Evolutionary conservation across 164 flowering plant species (phyloP).

Genomic region (Macadamia tetraphylla): DNA sequence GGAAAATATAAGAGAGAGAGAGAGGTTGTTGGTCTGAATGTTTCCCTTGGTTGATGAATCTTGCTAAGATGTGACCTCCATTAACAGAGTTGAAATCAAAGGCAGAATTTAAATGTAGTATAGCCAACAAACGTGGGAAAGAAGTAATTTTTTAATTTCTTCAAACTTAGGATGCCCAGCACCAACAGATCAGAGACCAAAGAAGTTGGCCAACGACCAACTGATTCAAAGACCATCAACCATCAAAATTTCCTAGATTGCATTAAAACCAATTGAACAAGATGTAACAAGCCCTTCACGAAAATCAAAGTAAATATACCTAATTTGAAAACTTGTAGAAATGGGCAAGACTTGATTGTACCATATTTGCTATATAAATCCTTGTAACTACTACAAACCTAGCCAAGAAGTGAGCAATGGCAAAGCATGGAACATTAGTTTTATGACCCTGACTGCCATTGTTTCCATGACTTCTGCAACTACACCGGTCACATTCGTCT

Average conservation of each 20-base stretch:
- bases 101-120: background rate
- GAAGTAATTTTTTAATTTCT: background rate
- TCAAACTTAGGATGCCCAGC: background rate
- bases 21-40: too few relatives aligned
- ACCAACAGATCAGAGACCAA: background rate
- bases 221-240: constrained; percentile 1
- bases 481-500: constrained; percentile 42
- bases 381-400: background rate
- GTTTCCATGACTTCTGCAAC: constrained; percentile 14
- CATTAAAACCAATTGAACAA: background rate
- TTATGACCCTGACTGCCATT: background rate
- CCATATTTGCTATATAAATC: constrained; percentile 3
- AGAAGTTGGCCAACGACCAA: constrained; percentile 16
- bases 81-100: background rate
- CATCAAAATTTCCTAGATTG: constrained; percentile 3
- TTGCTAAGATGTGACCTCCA: too few relatives aligned
- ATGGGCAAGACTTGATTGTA: constrained; percentile 8
- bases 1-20: too few relatives aligned
- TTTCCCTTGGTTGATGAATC: too few relatives aligned
- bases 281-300: background rate
- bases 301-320: constrained; percentile 7
- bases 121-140: background rate
- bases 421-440: constrained; percentile 1
- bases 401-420: constrained; percentile 10
- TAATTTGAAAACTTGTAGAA: constrained; percentile 11